Conservation (phyloP, 495 filamentous ascomycete species). For the Sabuloglossum arenarium region DNA sequence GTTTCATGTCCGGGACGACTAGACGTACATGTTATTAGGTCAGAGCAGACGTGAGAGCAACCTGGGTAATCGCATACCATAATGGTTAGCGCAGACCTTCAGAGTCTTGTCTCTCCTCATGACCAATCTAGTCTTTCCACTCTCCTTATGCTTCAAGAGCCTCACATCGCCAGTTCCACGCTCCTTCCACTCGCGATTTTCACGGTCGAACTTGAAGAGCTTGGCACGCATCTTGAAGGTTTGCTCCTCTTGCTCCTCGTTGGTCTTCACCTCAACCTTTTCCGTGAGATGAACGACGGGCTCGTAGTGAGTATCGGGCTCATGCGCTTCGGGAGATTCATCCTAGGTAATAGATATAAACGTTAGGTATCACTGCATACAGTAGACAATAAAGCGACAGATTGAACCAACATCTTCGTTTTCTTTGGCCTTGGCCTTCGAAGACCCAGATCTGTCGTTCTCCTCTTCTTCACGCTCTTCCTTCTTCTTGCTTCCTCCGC, state of each 20-base stretch:
- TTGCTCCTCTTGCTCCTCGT: conserved; percentile 96
- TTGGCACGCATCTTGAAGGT: conserved; percentile 99
- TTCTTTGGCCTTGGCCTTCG: conserved; percentile 51
- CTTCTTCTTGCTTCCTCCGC: conserved; percentile 65
- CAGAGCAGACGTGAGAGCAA: neutral
- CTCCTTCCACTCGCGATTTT: conserved; percentile 94
- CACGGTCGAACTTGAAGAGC: conserved; percentile 92
- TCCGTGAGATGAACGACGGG: conserved; percentile 87
- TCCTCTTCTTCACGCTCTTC: conserved; percentile 62
- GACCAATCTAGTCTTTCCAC: conserved; percentile 89
- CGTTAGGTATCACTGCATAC: neutral
- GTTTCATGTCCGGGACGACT: conserved; percentile 98
- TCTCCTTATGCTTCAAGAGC: conserved; percentile 95
- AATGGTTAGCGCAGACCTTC: conserved; percentile 99
- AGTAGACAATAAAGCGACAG: neutral
- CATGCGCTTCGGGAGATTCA: conserved; percentile 40
- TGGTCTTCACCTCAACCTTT: conserved; percentile 91
- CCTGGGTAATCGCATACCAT: conserved; percentile 41
- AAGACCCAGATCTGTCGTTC: conserved; percentile 65
- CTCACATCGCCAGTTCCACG: conserved; percentile 92
- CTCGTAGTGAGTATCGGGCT: conserved; percentile 84
- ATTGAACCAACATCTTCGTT: conserved; percentile 22
- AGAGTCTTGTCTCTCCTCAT: conserved; percentile 99
- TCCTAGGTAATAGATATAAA: conserved; percentile 6
- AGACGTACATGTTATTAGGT: conserved; percentile 5